Base-by-base conservation (phyloP, 257 asterid species). In the Fraxinus anomala region DNA sequence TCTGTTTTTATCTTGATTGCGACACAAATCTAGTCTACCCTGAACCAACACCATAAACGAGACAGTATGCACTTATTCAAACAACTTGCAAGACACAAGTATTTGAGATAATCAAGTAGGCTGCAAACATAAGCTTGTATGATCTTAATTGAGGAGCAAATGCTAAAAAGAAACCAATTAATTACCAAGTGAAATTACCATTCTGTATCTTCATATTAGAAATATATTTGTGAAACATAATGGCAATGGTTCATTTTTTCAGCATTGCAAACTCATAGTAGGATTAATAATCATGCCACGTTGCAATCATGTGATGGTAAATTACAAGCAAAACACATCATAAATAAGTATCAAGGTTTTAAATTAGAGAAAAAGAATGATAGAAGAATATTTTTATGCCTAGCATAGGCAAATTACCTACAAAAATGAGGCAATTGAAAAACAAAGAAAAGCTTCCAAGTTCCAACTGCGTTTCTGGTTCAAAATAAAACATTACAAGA, bases 331-430 rank as follows among this genome's bases (percentile, higher is more conserved):
- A 75, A 75, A 51, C 2, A 23, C 39, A 33, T 70, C 76, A 40
- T 49, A 70, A 40, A 70, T 16, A 59, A 80, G n/a, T 59, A 65
- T 31, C 54, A 39, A 39, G 75, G 34, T 71, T 71, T 39, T 28
- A 44, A 40, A 40, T 56, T 40, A 3, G 31, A 47, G 56, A 76
- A 47, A 66, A 28, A 23, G 10, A 73, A 12, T 44, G 3, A 28
- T 49, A 61, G 69, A 63, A 24, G 69, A 10, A 24, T 39, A 76
- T 67, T 26, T 51, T 30, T 36, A 16, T 65, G 54, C 54, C 16
- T 6, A 2, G 13, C 16, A 70, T 51, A 6, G 37, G 67, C 67
- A 4, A 11, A 7, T 19, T 3, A 75, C 44, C 47, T 59, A 71
- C 16, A 70, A 39, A 67, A 66, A 23, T 68, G 24, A 67, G 68